Base-by-base conservation (phyloP, 768 basidiomycete genomes). In the Lyophyllum decastes region DNA sequence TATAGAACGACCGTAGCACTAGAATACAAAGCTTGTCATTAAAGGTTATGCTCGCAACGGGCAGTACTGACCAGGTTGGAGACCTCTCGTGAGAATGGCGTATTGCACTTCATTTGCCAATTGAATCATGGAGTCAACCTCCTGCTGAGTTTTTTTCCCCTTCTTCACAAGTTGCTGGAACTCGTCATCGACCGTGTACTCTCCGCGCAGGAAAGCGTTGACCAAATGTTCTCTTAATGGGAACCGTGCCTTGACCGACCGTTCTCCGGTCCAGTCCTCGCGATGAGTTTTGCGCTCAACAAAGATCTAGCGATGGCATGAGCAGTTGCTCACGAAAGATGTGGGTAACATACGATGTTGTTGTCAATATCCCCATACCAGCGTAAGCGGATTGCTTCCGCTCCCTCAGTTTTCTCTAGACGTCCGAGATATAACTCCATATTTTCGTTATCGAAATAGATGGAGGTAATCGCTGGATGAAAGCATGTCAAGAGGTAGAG, bases 251-350 rank as follows among this genome's bases (percentile, higher is more conserved):
- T 98, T 99, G 69, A 98, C 95, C 10, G 93, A 95, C 73, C 98
- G 98, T 73, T 99, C 96, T 33, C 97, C 97, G 0, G 96, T 98
- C 97, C 97, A 99, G 68, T 99, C 97, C 73, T 99, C 97, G 54
- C 95, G 85, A 70, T 99, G 91, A 0, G 91, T 94, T 73, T 94
- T 94, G 41, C 91, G 89, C 73, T 94, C 91, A 19, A 94, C 88
- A 62, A 91, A 94, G 38, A 94, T 91, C 88, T 92, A 12, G 6
- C 49, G 21, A 30, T 47, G 35, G 24, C 49, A 10, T 25, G 34
- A 61, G 21, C n/a, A 2, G 12, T 27, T 26, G 17, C 26, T 47
- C 2, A 50, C 4, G 16, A 11, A 44, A 47, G 7, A 2, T 51
- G 40, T 25, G n/a, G 10, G 17, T 41, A 9, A 74, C 85, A 63